Percentiles rank a stretch among this genome's conserved stretches.
phyloP scores from a whole-genome alignment of 2,329 filamentous ascomycete species.

The Simplicillium aogashimaense region DNA sequence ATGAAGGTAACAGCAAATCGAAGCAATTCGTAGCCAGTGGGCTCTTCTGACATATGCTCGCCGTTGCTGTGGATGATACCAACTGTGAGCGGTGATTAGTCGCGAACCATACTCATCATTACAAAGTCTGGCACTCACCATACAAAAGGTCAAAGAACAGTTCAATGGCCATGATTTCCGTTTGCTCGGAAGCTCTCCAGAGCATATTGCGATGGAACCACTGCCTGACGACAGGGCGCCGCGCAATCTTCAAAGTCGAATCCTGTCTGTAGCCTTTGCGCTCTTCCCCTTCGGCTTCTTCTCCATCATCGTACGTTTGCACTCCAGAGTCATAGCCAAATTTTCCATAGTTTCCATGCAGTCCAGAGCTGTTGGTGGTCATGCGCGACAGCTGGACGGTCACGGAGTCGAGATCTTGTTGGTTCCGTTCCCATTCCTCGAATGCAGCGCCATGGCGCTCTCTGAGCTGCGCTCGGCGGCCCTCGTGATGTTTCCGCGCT shows the following conservation, averaged over 20 bases:
- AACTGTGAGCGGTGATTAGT: slow-evolving; percentile 20
- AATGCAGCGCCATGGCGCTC: slow-evolving; percentile 38
- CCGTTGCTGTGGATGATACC: slow-evolving; percentile 56
- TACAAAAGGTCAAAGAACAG: slow-evolving; percentile 56
- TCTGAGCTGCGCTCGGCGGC: slow-evolving; percentile 32
- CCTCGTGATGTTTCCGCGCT: slow-evolving; percentile 43
- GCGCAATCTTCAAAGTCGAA: slow-evolving; percentile 43
- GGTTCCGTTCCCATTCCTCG: slow-evolving; percentile 46
- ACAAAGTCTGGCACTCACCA: slow-evolving; percentile 14
- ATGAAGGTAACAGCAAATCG: slow-evolving; percentile 52
- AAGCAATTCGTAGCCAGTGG: slow-evolving; percentile 44
- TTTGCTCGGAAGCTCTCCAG: slow-evolving; percentile 47
- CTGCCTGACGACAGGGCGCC: slow-evolving; percentile 50
- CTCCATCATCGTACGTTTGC: slow-evolving; percentile 30
- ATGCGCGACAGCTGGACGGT: slow-evolving; percentile 42
- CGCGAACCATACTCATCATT: slow-evolving; percentile 3
- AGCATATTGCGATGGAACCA: slow-evolving; percentile 57
- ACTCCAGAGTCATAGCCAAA: slow-evolving; percentile 53
- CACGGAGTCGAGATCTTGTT: slow-evolving; percentile 41
- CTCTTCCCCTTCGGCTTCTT: slow-evolving; percentile 11
- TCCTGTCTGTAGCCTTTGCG: slow-evolving; percentile 17
- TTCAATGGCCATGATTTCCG: slow-evolving; percentile 55
- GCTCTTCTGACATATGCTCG: slow-evolving; percentile 46
- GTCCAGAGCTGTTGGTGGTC: slow-evolving; percentile 39
- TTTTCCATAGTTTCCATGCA: slow-evolving; percentile 52